Conservation (phyloP, 495 filamentous ascomycete genomes). For the Neurospora hispaniola region DNA sequence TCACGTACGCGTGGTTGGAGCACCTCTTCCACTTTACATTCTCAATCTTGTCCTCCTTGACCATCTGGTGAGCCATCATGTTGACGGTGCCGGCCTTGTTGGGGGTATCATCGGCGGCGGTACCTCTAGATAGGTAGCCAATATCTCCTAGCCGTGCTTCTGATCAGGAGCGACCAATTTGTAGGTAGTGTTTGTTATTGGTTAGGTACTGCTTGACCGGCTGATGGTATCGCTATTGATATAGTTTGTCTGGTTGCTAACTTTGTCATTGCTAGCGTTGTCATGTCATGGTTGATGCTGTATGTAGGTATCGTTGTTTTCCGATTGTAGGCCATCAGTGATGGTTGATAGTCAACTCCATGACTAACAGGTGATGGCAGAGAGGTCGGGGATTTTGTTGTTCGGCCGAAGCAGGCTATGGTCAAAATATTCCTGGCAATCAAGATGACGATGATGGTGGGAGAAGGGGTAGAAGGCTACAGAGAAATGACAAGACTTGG, state of each 20-base stretch:
- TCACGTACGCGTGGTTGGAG: too few species aligned
- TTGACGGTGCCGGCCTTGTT: too few species aligned
- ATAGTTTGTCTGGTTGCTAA: not conserved
- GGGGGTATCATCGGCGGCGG: too few species aligned
- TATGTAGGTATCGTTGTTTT: not conserved
- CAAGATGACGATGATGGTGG: not conserved
- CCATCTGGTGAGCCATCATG: too few species aligned
- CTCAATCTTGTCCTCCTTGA: too few species aligned
- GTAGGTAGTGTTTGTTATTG: not conserved
- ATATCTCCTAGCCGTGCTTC: too few species aligned
- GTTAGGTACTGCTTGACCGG: not conserved
- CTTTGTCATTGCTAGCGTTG: too few species aligned
- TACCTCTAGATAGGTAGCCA: too few species aligned
- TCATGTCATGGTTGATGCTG: not conserved
- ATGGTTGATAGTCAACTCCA: not conserved
- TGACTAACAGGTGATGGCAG: not conserved
- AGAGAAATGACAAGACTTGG: not conserved
- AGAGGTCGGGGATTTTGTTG: not conserved
- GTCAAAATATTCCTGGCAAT: not conserved
- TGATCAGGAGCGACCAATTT: too few species aligned
- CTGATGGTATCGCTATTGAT: not conserved
- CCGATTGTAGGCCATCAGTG: not conserved
- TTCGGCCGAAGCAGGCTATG: not conserved
- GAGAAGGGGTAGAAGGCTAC: not conserved
- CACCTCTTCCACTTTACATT: too few species aligned